Evolutionary conservation across 176 grass and related monocot species (phyloP).

Genomic region (Aegilops tauschii): DNA sequence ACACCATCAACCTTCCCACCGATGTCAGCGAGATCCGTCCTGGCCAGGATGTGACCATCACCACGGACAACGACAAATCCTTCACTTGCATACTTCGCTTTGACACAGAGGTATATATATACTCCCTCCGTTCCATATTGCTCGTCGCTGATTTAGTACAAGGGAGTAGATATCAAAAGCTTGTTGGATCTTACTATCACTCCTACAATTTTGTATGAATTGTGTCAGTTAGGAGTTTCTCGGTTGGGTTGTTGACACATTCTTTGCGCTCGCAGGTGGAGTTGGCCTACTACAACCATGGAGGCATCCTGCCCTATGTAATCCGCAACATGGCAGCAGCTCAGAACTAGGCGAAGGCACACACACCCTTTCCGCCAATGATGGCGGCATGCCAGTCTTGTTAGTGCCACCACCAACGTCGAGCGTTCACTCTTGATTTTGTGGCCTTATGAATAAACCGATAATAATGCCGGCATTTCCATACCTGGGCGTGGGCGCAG

Average conservation of each 20-base stretch:
- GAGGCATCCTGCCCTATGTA: slow-evolving; percentile 88
- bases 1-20: slow-evolving; percentile 69
- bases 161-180: too few species aligned
- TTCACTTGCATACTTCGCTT: slow-evolving; percentile 71
- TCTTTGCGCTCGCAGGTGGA: slow-evolving; percentile 67
- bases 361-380: neutral
- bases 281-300: slow-evolving; percentile 89
- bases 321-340: slow-evolving; percentile 66
- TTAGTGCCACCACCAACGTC: neutral
- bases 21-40: slow-evolving; percentile 70
- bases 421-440: neutral
- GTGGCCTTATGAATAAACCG: too few species aligned
- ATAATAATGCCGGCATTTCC: too few species aligned
- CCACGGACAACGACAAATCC: slow-evolving; percentile 64
- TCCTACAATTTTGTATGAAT: neutral
- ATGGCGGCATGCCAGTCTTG: neutral
- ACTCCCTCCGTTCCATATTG: too few species aligned
- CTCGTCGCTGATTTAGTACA: too few species aligned
- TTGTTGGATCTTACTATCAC: neutral
- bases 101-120: slow-evolving; percentile 87
- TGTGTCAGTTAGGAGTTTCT: neutral
- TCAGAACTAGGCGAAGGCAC: slow-evolving; percentile 40
- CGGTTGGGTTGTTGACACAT: neutral
- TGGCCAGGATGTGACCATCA: slow-evolving; percentile 83
- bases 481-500: neutral